phyloP scores from a whole-genome alignment of 108 stramenopile species.

The Cyclotella cryptica region DNA sequence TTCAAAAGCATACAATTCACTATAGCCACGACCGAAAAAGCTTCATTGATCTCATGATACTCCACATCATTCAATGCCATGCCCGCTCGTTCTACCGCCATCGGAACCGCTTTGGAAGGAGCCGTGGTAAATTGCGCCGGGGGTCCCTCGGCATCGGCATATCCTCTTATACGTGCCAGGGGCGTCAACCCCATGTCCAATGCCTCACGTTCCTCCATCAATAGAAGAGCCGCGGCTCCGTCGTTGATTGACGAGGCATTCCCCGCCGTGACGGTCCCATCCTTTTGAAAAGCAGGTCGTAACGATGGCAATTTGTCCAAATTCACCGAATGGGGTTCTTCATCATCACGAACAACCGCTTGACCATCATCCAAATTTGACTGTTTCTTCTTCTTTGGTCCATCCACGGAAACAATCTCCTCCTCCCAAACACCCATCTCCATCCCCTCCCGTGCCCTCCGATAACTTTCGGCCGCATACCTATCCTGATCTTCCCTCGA shows the following conservation, averaged over 20 bases:
- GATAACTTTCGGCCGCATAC: conserved; percentile 89
- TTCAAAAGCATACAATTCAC: conserved; percentile 90
- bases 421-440: conserved; percentile 75
- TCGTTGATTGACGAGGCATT: conserved; percentile 97
- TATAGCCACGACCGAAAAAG: conserved; percentile 95
- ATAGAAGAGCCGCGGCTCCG: conserved; percentile 93
- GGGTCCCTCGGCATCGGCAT: conserved; percentile 87
- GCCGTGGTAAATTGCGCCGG: conserved; percentile 95
- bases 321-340: conserved; percentile 84
- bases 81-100: conserved; percentile 85
- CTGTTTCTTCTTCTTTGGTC: conserved; percentile 74
- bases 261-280: conserved; percentile 97
- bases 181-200: conserved; percentile 71
- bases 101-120: conserved; percentile 90
- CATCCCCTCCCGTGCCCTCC: conserved; percentile 74
- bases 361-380: too few species aligned
- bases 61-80: conserved; percentile 83
- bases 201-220: conserved; percentile 86
- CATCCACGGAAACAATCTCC: conserved; percentile 77
- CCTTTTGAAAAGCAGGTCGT: conserved; percentile 89
- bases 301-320: conserved; percentile 75
- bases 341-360: conserved; percentile 74
- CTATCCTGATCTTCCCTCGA: conserved; percentile 95
- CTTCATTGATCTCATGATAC: conserved; percentile 98
- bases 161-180: conserved; percentile 86